Evolutionary conservation across 768 basidiomycete species (phyloP).

Genomic region (Termitomyces sp.): DNA sequence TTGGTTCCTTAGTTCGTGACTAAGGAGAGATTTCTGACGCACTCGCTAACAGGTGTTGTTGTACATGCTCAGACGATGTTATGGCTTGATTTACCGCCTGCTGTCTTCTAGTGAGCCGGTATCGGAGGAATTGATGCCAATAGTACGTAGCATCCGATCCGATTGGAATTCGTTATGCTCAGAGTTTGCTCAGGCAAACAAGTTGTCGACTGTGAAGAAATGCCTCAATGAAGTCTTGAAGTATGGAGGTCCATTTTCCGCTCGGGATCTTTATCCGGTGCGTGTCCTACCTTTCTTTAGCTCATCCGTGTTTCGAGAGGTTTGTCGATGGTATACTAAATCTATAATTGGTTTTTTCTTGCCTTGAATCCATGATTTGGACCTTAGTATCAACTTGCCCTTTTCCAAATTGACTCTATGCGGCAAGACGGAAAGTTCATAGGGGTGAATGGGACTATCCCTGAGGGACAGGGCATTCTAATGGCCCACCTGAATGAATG

Average conservation of each 20-base stretch:
- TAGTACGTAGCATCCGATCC: conserved; percentile 42
- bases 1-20: conserved; percentile 34
- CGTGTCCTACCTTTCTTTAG: conserved; percentile 24
- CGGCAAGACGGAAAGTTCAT: conserved; percentile 93
- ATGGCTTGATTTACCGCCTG: conserved; percentile 91
- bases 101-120: conserved; percentile 96
- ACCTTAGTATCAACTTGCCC: conserved; percentile 82
- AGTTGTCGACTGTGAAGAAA: conserved; percentile 94
- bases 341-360: not conserved
- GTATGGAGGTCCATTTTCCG: conserved; percentile 89
- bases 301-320: not conserved
- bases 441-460: conserved; percentile 82
- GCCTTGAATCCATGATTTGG: not conserved
- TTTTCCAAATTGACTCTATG: conserved; percentile 93
- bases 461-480: conserved; percentile 94
- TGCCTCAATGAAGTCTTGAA: conserved; percentile 95
- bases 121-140: conserved; percentile 96
- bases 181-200: conserved; percentile 69
- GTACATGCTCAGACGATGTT: conserved; percentile 91
- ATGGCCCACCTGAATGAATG: conserved; percentile 96
- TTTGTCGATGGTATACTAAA: not conserved
- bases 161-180: not conserved
- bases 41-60: conserved; percentile 66
- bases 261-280: conserved; percentile 92
- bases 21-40: not conserved